phyloP scores from a whole-genome alignment of 2,329 filamentous ascomycete species.

The Botrytis fabae region DNA sequence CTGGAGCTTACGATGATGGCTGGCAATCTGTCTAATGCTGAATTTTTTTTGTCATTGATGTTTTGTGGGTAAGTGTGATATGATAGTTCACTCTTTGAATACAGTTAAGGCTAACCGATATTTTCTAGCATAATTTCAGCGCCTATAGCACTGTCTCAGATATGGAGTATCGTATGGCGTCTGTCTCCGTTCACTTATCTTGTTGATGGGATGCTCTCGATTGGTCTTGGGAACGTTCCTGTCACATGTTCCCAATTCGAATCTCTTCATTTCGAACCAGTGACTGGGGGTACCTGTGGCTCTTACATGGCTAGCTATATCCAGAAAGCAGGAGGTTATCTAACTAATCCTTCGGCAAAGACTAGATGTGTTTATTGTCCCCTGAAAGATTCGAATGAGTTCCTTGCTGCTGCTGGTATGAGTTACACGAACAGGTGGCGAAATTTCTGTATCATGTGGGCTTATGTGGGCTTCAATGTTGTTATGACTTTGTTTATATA shows the following conservation, averaged over 20 bases:
- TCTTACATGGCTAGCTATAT: conserved; percentile 58
- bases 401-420: conserved; percentile 59
- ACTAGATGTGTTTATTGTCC: conserved; percentile 60
- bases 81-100: background rate
- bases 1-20: conserved; percentile 74
- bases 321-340: conserved; percentile 45
- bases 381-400: conserved; percentile 58
- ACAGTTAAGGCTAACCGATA: background rate
- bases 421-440: conserved; percentile 66
- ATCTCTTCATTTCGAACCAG: conserved; percentile 46
- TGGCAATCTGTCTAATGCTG: conserved; percentile 72
- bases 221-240: conserved; percentile 65
- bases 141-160: conserved; percentile 62
- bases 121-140: conserved; percentile 63
- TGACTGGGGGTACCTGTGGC: conserved; percentile 55
- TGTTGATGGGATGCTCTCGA: conserved; percentile 69
- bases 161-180: conserved; percentile 86
- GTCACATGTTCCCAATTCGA: conserved; percentile 62
- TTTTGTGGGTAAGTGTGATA: conserved; percentile 54
- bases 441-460: conserved; percentile 53
- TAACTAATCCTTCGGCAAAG: conserved; percentile 58
- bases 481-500: conserved; percentile 54
- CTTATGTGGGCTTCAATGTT: conserved; percentile 54
- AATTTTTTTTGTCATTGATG: conserved; percentile 71
- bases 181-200: conserved; percentile 82